Evolutionary conservation across 768 basidiomycete species (phyloP).

Genomic region (Glaciozyma martinii): DNA sequence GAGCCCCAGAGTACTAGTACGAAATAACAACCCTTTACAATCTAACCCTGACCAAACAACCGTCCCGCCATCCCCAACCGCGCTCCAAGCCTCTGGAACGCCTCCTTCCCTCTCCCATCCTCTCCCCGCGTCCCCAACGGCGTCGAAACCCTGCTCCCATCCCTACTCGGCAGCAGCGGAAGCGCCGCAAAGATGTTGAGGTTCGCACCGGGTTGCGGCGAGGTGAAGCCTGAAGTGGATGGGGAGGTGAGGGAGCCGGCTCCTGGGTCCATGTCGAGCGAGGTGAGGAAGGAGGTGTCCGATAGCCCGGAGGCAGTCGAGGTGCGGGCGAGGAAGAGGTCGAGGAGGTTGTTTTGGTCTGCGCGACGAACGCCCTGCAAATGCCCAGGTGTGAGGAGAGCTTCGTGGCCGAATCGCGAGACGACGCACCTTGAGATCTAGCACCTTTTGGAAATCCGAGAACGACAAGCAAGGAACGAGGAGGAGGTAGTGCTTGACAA

Average conservation of each 20-base stretch:
- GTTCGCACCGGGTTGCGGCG: constrained; percentile 24
- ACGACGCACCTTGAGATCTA: constrained; percentile 34
- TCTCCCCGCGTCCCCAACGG: background rate
- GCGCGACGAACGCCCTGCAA: constrained; percentile 67
- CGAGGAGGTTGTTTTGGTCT: constrained; percentile 80
- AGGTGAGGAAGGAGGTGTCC: constrained; percentile 81
- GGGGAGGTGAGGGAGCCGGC: constrained; percentile 21
- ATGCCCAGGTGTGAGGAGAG: background rate
- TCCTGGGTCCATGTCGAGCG: constrained; percentile 87
- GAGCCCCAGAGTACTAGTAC: too few relatives aligned
- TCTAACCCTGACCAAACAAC: constrained; percentile 1
- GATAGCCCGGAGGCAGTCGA: constrained; percentile 83
- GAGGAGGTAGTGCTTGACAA: constrained; percentile 89
- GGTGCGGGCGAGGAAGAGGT: constrained; percentile 83
- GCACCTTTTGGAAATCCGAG: constrained; percentile 94
- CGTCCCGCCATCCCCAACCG: constrained; percentile 7
- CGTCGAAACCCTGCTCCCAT: background rate
- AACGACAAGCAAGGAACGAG: constrained; percentile 90
- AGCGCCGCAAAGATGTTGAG: constrained; percentile 3
- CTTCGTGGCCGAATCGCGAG: too few relatives aligned
- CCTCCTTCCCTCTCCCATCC: constrained; percentile 5
- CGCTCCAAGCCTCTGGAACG: constrained; percentile 5
- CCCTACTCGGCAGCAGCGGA: background rate
- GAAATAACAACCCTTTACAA: too few relatives aligned
- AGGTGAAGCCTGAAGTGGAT: constrained; percentile 29